Percentiles rank a stretch among this genome's conserved stretches.
These are phyloP conservation scores for Chaetoscypha palmicola DNA, from an alignment of 2,329 filamentous ascomycete species.

Conservation along the genomic window DNA sequence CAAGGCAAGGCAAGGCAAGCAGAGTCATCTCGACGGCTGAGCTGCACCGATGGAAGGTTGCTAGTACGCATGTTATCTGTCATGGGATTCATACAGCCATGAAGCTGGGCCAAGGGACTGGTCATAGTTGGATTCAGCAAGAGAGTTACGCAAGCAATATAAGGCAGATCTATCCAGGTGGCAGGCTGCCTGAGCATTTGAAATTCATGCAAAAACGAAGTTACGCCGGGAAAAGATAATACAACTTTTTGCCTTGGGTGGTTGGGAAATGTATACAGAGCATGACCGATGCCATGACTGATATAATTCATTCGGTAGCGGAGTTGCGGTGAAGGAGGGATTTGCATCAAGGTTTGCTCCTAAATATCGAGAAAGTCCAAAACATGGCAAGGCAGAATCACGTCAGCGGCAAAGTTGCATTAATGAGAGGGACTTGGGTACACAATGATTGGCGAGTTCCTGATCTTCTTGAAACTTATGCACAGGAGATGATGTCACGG, in stretches of 20 bases:
- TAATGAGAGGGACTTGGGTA: not conserved
- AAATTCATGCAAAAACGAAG: not conserved
- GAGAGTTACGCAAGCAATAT: constrained; percentile 9
- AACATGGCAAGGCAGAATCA: not conserved
- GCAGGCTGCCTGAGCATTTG: not conserved
- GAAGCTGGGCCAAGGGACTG: constrained; percentile 11
- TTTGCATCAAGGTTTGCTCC: not conserved
- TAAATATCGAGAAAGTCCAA: not conserved
- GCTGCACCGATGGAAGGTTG: not conserved
- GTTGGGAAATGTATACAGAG: not conserved
- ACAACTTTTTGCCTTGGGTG: not conserved
- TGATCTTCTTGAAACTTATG: not conserved
- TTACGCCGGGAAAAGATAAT: not conserved
- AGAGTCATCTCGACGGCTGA: too few relatives aligned
- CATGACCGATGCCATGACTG: not conserved
- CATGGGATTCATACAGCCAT: constrained; percentile 9
- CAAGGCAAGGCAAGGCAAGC: constrained; percentile 7
- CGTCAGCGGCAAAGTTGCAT: not conserved
- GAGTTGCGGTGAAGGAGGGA: not conserved
- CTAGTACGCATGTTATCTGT: constrained; percentile 5
- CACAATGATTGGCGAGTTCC: not conserved
- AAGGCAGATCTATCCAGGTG: constrained; percentile 3
- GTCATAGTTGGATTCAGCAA: constrained; percentile 9
- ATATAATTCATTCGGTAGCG: not conserved
- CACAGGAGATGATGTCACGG: not conserved